Base-by-base conservation (phyloP, 306 rosid genomes). In the Delonix regia region DNA sequence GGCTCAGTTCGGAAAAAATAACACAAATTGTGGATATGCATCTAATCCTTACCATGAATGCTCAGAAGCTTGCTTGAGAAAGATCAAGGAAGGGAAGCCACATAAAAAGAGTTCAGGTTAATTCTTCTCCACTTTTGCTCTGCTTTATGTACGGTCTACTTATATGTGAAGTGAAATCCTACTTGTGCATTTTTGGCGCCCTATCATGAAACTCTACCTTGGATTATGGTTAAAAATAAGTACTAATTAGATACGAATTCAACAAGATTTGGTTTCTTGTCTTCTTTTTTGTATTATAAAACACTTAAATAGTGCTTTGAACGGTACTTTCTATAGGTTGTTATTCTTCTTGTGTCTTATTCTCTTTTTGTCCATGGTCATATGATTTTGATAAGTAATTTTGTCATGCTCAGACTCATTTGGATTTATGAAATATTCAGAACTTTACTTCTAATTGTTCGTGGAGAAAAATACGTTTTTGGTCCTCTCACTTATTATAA, bases 21-120 rank as follows among this genome's bases (percentile, higher is more conserved):
- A 79, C 64, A 80, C 90, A 66, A 84, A 87, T 69, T 96, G 99
- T 83, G 53, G 72, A 0, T 81, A 96, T 85, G 92, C 82, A 39
- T 48, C 89, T 4, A 96, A 96, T 84, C 99, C 99, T 13, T 96
- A 83, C 65, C 99, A 96, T 83, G 94, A 96, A 83, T 96, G 99
- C 81, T 76, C 97, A 10, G 93, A 91, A 1, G 24, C 66, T 70
- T 96, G 99, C 85, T 5, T 80, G 76, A 88, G 33, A 16, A 93
- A 82, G 87, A 84, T 87, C 68, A 87, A 87, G 55, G 98, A 96
- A 71, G 82, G 90, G 78, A 83, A 89, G 79, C 75, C 83, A 53
- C 56, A 79, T 21, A 91, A 82, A 83, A 96, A 84, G 86, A 78
- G 82, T 73, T 44, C 86, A 84, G 94, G 92, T 92, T 45, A 75